phyloP scores from a whole-genome alignment of 2,329 filamentous ascomycete species.

The Capronia coronata region DNA sequence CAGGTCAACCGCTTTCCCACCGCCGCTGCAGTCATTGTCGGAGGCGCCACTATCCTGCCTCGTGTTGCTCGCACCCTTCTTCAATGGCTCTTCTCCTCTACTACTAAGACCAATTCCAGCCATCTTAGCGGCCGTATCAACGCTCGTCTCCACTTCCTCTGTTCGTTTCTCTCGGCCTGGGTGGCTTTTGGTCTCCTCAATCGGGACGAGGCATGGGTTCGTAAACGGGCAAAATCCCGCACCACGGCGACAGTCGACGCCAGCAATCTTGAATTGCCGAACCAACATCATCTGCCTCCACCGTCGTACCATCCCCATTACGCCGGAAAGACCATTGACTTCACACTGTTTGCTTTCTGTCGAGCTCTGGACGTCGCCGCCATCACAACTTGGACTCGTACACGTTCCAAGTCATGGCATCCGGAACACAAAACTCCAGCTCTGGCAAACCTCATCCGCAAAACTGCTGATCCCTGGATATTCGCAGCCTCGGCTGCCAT shows the following conservation, averaged over 20 bases:
- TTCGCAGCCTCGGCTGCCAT: slow-evolving; percentile 67
- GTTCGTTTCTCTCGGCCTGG: slow-evolving; percentile 46
- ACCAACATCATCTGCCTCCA: slow-evolving; percentile 18
- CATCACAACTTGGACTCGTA: slow-evolving; percentile 57
- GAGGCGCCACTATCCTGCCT: slow-evolving; percentile 46
- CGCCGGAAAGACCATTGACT: slow-evolving; percentile 70
- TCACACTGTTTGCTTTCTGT: slow-evolving; percentile 70
- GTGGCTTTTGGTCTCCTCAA: slow-evolving; percentile 47
- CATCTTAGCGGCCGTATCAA: not conserved
- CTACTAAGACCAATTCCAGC: not conserved
- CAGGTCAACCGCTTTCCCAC: slow-evolving; percentile 29
- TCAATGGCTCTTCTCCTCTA: slow-evolving; percentile 26
- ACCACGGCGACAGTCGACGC: slow-evolving; percentile 10
- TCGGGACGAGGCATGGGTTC: slow-evolving; percentile 24
- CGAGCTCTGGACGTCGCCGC: slow-evolving; percentile 66
- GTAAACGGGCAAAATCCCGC: slow-evolving; percentile 21
- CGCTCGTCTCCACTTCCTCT: slow-evolving; percentile 34
- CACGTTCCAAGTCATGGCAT: slow-evolving; percentile 29
- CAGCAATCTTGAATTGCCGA: slow-evolving; percentile 12
- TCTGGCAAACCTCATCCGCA: slow-evolving; percentile 38
- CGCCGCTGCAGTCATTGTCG: slow-evolving; percentile 45
- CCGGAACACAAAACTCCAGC: slow-evolving; percentile 27
- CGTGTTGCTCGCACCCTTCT: slow-evolving; percentile 30
- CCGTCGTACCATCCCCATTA: slow-evolving; percentile 32
- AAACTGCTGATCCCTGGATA: slow-evolving; percentile 58